A percentile compares a stretch with the other conserved stretches of the same genome.
These are phyloP conservation scores for Podosphaera fusca DNA, from an alignment of 2,329 filamentous ascomycete genomes.

Conservation along the genomic window DNA sequence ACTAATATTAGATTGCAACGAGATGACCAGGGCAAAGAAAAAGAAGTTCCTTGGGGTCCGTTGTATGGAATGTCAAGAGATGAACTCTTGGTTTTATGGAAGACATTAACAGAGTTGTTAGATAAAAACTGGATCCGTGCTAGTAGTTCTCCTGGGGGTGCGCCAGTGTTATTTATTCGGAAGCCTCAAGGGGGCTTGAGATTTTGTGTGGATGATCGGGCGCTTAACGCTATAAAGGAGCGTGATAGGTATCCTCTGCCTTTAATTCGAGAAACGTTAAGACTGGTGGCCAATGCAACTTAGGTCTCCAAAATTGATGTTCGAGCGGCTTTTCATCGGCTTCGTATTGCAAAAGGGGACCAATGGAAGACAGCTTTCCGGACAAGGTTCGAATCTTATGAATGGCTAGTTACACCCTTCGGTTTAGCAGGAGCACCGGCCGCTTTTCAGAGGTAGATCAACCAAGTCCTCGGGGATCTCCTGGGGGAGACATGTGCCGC, in stretches of 20 bases:
- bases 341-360: background rate
- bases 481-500: background rate
- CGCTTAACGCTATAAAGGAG: background rate
- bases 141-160: no score
- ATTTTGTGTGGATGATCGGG: no score
- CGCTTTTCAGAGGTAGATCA: background rate
- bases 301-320: background rate
- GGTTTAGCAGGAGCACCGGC: no score
- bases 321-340: background rate
- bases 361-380: background rate
- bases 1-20: no score
- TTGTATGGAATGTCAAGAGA: background rate
- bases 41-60: background rate
- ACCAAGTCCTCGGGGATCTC: background rate
- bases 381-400: no score
- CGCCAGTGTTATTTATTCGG: no score
- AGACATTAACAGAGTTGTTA: background rate
- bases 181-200: no score
- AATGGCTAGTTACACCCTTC: background rate
- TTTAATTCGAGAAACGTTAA: background rate
- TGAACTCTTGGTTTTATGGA: background rate
- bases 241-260: background rate
- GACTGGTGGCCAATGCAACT: background rate
- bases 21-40: no score
- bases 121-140: no score